These are phyloP conservation scores for Chalciporus sphaerocephalus DNA, from an alignment of 768 basidiomycete species.

Conservation along the genomic window DNA sequence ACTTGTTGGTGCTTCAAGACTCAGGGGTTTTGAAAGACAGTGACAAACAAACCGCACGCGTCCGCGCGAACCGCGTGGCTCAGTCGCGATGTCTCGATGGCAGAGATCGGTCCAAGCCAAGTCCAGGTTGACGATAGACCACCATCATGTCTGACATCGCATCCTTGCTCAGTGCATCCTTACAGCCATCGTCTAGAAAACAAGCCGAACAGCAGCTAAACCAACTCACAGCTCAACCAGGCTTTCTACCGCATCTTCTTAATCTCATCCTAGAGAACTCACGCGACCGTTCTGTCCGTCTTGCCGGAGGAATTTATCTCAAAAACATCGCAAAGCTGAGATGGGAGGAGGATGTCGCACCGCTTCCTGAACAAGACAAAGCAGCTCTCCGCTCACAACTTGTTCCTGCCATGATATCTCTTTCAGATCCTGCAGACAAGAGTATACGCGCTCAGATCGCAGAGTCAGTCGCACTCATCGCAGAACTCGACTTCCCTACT, in stretches of 20 bases:
- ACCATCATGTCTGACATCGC: constrained; percentile 60
- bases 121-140: neutral
- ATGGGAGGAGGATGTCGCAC: constrained; percentile 87
- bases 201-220: constrained; percentile 77
- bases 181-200: constrained; percentile 66
- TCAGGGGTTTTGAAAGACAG: neutral
- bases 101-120: neutral
- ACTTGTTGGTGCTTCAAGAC: too few species aligned
- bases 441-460: constrained; percentile 79
- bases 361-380: constrained; percentile 70
- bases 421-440: constrained; percentile 73
- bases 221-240: constrained; percentile 61
- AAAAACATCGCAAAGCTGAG: constrained; percentile 85
- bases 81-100: neutral
- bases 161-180: constrained; percentile 65
- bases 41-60: constrained; percentile 10
- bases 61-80: neutral
- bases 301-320: constrained; percentile 85
- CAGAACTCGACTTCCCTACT: constrained; percentile 85
- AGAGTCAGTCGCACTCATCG: constrained; percentile 89
- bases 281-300: constrained; percentile 64
- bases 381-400: constrained; percentile 66
- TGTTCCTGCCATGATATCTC: constrained; percentile 86
- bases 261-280: constrained; percentile 66
- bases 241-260: constrained; percentile 78